Conservation (phyloP, 2,329 filamentous ascomycete genomes). For the Penicillium sp. region DNA sequence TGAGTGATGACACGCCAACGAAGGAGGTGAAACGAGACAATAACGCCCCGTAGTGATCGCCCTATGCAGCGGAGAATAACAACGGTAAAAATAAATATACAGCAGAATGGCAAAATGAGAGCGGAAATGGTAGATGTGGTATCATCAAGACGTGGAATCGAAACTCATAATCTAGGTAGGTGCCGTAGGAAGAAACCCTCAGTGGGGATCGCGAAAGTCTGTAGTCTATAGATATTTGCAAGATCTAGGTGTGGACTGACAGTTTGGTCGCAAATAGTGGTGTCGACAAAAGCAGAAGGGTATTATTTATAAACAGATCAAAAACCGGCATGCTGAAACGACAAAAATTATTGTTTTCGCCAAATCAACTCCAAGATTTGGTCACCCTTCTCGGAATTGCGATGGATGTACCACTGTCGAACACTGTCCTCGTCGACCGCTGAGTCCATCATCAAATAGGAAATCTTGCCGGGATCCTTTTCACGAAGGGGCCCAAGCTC, state of each 20-base stretch:
- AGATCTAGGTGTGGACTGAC: neutral
- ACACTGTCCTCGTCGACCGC: slow-evolving; percentile 51
- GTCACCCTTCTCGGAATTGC: slow-evolving; percentile 45
- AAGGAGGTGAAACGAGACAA: neutral
- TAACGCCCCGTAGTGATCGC: neutral
- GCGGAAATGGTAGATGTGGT: slow-evolving; percentile 17
- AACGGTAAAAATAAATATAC: neutral
- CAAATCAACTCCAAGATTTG: slow-evolving; percentile 49
- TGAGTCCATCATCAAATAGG: slow-evolving; percentile 55
- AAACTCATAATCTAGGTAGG: slow-evolving; percentile 26
- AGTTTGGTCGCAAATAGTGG: neutral
- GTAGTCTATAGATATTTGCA: slow-evolving; percentile 22
- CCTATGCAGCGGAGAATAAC: neutral
- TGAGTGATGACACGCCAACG: neutral
- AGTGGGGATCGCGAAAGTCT: slow-evolving; percentile 12
- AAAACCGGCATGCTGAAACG: neutral
- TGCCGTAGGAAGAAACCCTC: slow-evolving; percentile 20
- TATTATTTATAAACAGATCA: slow-evolving; percentile 1
- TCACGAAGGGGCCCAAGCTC: slow-evolving; percentile 58
- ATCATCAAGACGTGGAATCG: slow-evolving; percentile 21
- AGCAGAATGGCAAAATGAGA: neutral
- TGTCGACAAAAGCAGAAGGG: neutral
- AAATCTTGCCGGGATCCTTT: slow-evolving; percentile 56
- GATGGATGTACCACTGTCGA: slow-evolving; percentile 61
- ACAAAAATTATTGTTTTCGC: slow-evolving; percentile 24